Evolutionary conservation across 208 protist species (phyloP), one percentile per base, ranked within the genome.

Genomic region (Crithidia expoeki): DNA sequence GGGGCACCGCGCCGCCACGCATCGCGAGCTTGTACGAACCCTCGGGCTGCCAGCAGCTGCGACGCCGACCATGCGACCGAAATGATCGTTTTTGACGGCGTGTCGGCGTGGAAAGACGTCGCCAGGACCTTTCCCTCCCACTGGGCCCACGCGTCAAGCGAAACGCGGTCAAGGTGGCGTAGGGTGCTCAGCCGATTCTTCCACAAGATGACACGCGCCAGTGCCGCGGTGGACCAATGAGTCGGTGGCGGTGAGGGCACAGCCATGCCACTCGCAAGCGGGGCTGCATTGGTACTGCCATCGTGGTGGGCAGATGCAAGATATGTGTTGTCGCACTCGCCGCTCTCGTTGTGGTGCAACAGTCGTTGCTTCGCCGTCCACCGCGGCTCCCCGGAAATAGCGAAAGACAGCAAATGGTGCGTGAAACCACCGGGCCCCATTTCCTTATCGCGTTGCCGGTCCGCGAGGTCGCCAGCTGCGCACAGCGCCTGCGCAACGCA

Each of bases 321-420:
- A 17, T 47, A 1, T 38, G 52, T 49, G 33, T 40, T 49, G 4
- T 55, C 70, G 6, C n/a, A 49, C 9, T 46, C 67, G 40, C 74
- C 74, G 50, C 64, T 61, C n/a, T 72, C 69, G 30, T 83, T 76
- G 19, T 34, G 23, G 25, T 27, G 40, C 42, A 36, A 34, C 50
- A 77, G 42, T 21, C 63, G 74, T 14, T 38, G 53, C 62, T 56
- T 55, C 30, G 61, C 23, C 42, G 30, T 69, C 81, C 81, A 93
- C 25, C 68, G 57, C 25, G 87, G 82, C 57, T 72, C 47, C 0
- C 81, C 88, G 5, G 88, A 93, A 38, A 80, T 40, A 6, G 76
- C 68, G 74, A 93, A 81, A 42, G 68, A 79, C 47, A 94, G 73
- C 25, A 94, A 56, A 52, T 81, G 78, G 47, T 88, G 88, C 10